Base-by-base conservation (phyloP, 768 basidiomycete species). In the Pisolithus tinctorius region DNA sequence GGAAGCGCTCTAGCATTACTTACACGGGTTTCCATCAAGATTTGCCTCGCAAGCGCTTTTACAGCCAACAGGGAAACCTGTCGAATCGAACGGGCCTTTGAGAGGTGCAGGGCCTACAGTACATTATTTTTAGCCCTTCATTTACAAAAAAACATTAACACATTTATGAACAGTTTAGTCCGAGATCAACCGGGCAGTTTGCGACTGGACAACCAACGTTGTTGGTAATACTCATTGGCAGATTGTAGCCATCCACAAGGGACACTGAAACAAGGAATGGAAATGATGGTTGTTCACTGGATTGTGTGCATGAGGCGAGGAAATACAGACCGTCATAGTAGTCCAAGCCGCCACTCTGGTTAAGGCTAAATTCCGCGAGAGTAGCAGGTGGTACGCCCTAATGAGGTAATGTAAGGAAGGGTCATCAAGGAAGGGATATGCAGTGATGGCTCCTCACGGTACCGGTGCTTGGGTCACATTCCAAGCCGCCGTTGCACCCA, bases 401-500 rank as follows among this genome's bases (percentile, higher is more conserved):
- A 29, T 13, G 16, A 10, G 25, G 26, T 49, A 23, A 23, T 23
- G 10, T 41, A 45, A 49, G 2, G 6, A 6, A 34, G 29, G 10
- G 14, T 29, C 16, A 6, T 20, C 25, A 13, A 16, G 9, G 3
- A 16, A 30, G n/a, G 3, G 30, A 36, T 23, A 10, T 11, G 17
- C 20, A 4, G 7, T 20, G 20, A 20, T 20, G 23, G 31, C 38
- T 17, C 30, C 64, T 41, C 48, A 71, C 71, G 16, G 80, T 81
- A 44, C 80, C 81, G 31, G 75, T 74, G 36, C 63, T 61, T 9
- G 70, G 60, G 57, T 81, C 79, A 55, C 83, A 84, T 16, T 71
- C 61, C 5, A 85, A 66, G 27, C 83, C 83, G 10, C 83, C 82
- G 50, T 80, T 82, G 60, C 83, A 84, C 44, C 81, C 81, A 50